These are phyloP conservation scores for Voacanga thouarsii DNA, from an alignment of 257 asterid species.

Conservation along the genomic window DNA sequence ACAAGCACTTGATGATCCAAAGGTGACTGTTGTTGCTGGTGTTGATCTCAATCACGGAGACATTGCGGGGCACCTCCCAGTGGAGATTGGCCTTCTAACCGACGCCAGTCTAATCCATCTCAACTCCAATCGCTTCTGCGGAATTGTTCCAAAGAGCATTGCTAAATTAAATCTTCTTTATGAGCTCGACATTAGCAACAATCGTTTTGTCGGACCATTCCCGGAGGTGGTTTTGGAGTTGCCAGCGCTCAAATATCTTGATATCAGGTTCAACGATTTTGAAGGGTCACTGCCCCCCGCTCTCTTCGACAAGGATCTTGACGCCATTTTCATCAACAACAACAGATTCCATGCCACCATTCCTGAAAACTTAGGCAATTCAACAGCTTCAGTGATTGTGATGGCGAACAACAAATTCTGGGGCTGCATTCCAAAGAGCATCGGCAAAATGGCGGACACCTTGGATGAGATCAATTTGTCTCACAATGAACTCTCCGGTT, in stretches of 20 bases:
- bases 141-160: slow-evolving; percentile 60
- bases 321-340: slow-evolving; percentile 62
- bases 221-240: slow-evolving; percentile 54
- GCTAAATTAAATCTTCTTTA: slow-evolving; percentile 33
- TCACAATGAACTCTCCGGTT: slow-evolving; percentile 57
- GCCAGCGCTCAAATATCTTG: slow-evolving; percentile 61
- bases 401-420: slow-evolving; percentile 46
- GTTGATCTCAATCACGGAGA: slow-evolving; percentile 78
- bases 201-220: slow-evolving; percentile 78
- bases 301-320: slow-evolving; percentile 36
- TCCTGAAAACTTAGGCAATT: slow-evolving; percentile 70
- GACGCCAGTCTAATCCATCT: slow-evolving; percentile 74
- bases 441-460: slow-evolving; percentile 60
- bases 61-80: slow-evolving; percentile 83
- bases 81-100: slow-evolving; percentile 55
- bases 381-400: slow-evolving; percentile 63
- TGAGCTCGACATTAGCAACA: slow-evolving; percentile 89
- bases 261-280: slow-evolving; percentile 77
- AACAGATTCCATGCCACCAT: slow-evolving; percentile 50
- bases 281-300: slow-evolving; percentile 65
- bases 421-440: slow-evolving; percentile 72
- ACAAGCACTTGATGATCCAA: slow-evolving; percentile 50
- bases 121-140: slow-evolving; percentile 84
- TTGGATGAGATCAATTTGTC: slow-evolving; percentile 50
- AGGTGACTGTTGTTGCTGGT: slow-evolving; percentile 67